Base-by-base conservation (phyloP, 140 eudicot species). In the Bidens hawaiensis region DNA sequence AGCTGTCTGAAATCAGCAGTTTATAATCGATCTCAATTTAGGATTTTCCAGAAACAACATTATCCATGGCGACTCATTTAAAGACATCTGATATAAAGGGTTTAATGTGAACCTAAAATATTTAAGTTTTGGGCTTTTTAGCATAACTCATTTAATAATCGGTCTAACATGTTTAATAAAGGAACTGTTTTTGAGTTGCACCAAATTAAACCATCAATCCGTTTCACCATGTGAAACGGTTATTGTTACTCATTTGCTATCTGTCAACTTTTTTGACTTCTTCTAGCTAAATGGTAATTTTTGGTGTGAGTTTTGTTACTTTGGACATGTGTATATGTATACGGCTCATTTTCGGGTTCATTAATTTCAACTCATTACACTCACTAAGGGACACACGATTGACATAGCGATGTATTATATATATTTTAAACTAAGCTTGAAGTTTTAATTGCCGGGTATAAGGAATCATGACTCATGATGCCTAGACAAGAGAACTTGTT, bases 401-500 rank as follows among this genome's bases (percentile, higher is more conserved):
- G 5, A 15, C 15, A 42, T 19, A 6, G 8, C 49, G n/a, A n/a
- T n/a, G n/a, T n/a, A n/a, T n/a, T n/a, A n/a, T n/a, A n/a, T 42
- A 14, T n/a, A 42, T 14, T 3, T 18, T 15, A 42, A 42, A 15
- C 49, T 43, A 31, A 16, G 43, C 12, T 30, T 27, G 31, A 28
- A 27, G 7, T 43, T 64, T 28, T 14, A 16, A 27, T 10, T 28
- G 69, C 11, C 28, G 58, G 54, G 49, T 49, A 30, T 64, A 31
- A 48, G 48, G 25, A 30, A 46, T 26, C 62, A 28, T 36, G 33
- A 60, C 12, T 19, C 36, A 33, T 15, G 11, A 30, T 21, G 13
- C 45, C 45, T 38, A 66, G 8, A 38, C 52, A 24, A 63, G 30
- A 18, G 61, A 70, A 57, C 38, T 68, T 70, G 75, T 60, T 59